Percentiles rank a stretch among this genome's conserved stretches.
These are phyloP conservation scores for Triticum dicoccoides DNA, from an alignment of 176 grass and related monocot genomes.

Conservation along the genomic window DNA sequence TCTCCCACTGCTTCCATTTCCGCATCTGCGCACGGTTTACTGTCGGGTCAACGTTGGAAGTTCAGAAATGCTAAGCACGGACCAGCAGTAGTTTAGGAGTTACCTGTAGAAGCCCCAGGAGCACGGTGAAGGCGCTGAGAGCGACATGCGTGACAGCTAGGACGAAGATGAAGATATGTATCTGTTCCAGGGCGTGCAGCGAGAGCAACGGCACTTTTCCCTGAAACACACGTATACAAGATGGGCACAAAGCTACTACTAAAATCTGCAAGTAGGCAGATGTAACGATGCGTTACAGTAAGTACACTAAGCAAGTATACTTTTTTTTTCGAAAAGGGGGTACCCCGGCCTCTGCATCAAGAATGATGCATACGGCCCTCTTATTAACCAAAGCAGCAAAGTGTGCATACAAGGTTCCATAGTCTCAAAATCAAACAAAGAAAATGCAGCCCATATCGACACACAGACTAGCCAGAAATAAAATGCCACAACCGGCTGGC, in stretches of 20 bases:
- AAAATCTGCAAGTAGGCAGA: not conserved
- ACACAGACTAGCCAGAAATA: no score
- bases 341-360: no score
- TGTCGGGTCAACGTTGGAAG: not conserved
- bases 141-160: slow-evolving; percentile 76
- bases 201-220: slow-evolving; percentile 73
- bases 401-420: no score
- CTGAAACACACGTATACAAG: slow-evolving; percentile 21
- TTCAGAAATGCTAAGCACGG: not conserved
- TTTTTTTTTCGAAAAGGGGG: no score
- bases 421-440: no score
- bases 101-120: slow-evolving; percentile 74
- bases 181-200: slow-evolving; percentile 66
- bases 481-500: no score
- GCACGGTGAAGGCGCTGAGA: slow-evolving; percentile 56
- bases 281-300: not conserved
- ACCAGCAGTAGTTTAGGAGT: not conserved
- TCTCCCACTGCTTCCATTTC: slow-evolving; percentile 65
- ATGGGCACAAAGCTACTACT: not conserved
- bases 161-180: slow-evolving; percentile 94
- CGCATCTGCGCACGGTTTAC: slow-evolving; percentile 40
- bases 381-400: no score
- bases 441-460: no score
- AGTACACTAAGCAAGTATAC: not conserved
- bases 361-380: no score